Conservation (phyloP, 23 red algal species). For the Pyropia haitanensis region DNA sequence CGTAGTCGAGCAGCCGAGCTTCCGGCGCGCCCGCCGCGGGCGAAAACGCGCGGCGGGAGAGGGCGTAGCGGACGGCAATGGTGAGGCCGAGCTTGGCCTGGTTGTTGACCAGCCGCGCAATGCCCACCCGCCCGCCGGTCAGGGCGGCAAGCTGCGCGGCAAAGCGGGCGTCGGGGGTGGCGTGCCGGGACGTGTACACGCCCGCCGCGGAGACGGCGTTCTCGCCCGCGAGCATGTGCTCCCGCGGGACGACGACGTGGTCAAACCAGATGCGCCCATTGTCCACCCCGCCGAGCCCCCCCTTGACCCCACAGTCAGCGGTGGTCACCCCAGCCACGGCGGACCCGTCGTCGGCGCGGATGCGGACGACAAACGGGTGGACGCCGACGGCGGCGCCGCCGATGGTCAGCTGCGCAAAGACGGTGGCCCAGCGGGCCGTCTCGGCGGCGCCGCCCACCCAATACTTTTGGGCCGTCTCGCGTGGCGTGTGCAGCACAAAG, state of each 20-base stretch:
- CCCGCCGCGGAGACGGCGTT: conserved; percentile 45
- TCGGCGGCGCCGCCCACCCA: conserved; percentile 95
- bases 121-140: conserved; percentile 85
- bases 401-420: conserved; percentile 71
- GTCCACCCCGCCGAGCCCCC: conserved; percentile 92
- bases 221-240: conserved; percentile 43
- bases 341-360: conserved; percentile 32
- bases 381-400: conserved; percentile 50
- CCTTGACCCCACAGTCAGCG: conserved; percentile 81
- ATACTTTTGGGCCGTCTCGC: conserved; percentile 82
- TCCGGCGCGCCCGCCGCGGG: conserved; percentile 33
- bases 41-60: conserved; percentile 60
- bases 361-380: conserved; percentile 77
- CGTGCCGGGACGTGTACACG: conserved; percentile 44
- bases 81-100: conserved; percentile 53
- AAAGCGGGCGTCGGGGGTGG: conserved; percentile 72
- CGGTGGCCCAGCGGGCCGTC: conserved; percentile 47
- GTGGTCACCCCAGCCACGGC: conserved; percentile 35
- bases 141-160: conserved; percentile 73
- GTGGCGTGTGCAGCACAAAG: conserved; percentile 70
- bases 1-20: conserved; percentile 54
- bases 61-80: conserved; percentile 78
- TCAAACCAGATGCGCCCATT: conserved; percentile 99
- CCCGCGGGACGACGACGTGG: conserved; percentile 47
- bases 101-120: conserved; percentile 34